Conservation (phyloP, 2,329 filamentous ascomycete species). For the Exophiala bonariae region DNA sequence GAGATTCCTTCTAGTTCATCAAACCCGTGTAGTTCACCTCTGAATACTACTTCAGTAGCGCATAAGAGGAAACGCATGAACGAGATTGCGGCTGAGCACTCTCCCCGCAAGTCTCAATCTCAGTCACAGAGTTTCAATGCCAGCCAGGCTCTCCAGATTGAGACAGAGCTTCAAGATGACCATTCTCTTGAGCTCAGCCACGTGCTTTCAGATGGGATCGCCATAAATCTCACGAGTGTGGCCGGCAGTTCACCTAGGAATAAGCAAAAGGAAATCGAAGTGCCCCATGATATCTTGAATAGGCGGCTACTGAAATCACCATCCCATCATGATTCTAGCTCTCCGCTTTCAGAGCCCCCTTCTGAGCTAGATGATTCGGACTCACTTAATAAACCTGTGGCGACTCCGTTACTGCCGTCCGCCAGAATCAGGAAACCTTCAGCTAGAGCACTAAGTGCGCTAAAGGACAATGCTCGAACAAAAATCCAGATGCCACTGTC, state of each 20-base stretch:
- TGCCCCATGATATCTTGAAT: too few species aligned
- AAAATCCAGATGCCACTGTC: constrained; percentile 37
- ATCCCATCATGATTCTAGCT: too few species aligned
- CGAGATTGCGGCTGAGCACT: constrained; percentile 22
- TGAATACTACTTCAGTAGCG: constrained; percentile 15
- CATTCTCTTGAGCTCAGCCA: too few species aligned
- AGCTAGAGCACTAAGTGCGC: constrained; percentile 1
- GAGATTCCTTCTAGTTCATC: neutral
- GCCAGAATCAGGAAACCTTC: constrained; percentile 6
- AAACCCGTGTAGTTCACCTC: constrained; percentile 16
- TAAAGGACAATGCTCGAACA: constrained; percentile 33
- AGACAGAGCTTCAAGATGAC: constrained; percentile 8
- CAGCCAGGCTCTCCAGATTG: constrained; percentile 14
- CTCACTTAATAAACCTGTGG: too few species aligned
- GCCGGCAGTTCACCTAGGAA: too few species aligned
- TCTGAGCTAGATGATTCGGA: too few species aligned
- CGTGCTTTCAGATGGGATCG: too few species aligned
- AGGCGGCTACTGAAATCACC: too few species aligned
- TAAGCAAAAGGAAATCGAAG: too few species aligned
- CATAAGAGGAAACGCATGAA: constrained; percentile 20
- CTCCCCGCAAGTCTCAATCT: constrained; percentile 19
- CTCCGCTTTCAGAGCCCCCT: too few species aligned
- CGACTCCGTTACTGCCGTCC: too few species aligned
- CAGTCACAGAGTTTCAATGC: constrained; percentile 18
- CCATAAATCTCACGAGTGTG: too few species aligned